A percentile compares a stretch with the other conserved stretches of the same genome.
phyloP scores from a whole-genome alignment of 1,284 basidiomycete species.

The Athelia sp. region DNA sequence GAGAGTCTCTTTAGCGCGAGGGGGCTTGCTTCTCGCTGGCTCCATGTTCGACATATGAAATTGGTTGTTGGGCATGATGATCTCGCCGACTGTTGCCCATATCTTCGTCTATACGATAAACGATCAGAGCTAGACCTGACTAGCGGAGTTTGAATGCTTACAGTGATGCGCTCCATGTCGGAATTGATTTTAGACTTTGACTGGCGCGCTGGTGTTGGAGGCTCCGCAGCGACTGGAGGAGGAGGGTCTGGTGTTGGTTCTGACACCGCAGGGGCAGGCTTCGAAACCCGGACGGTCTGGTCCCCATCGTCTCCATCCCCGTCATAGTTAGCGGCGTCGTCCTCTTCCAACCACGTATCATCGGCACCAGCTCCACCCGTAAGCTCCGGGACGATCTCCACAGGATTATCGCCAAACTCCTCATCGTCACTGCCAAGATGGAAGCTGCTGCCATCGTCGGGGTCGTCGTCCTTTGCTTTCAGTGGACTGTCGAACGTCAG shows the following conservation, averaged over 20 bases:
- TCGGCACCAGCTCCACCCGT: background rate
- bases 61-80: conserved; percentile 53
- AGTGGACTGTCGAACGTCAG: conserved; percentile 49
- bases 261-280: conserved; percentile 8
- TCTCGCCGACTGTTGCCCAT: conserved; percentile 60
- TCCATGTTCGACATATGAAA: conserved; percentile 28
- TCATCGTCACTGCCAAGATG: background rate
- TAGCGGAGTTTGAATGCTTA: conserved; percentile 23
- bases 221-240: conserved; percentile 2
- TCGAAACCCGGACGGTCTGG: conserved; percentile 24
- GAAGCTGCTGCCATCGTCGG: background rate
- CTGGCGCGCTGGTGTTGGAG: conserved; percentile 9
- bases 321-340: conserved; percentile 8
- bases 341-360: background rate
- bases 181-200: conserved; percentile 39
- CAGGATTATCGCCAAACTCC: too few species aligned
- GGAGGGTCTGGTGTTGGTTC: conserved; percentile 6
- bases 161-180: conserved; percentile 59
- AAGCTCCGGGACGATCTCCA: background rate
- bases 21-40: conserved; percentile 31
- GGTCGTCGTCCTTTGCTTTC: background rate
- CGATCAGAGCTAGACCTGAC: background rate
- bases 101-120: conserved; percentile 48
- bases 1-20: conserved; percentile 58
- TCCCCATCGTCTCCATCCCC: conserved; percentile 22